Percentiles rank a stretch among this genome's conserved stretches.
These are phyloP conservation scores for Adansonia gregorii DNA, from an alignment of 441 rosid genomes.

Conservation along the genomic window DNA sequence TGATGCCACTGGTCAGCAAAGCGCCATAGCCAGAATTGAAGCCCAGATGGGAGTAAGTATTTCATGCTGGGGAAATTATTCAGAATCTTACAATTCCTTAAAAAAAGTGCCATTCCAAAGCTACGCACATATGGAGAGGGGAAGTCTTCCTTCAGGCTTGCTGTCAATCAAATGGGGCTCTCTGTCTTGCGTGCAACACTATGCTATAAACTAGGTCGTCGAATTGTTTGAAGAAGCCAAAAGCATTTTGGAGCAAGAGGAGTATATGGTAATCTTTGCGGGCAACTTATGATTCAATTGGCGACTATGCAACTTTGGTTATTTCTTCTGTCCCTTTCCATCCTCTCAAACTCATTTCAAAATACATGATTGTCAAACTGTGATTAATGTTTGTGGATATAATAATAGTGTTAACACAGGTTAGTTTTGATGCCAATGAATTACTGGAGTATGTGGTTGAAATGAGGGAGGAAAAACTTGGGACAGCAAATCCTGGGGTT, in stretches of 20 bases:
- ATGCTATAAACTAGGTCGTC: constrained; percentile 54
- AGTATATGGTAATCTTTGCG: constrained; percentile 64
- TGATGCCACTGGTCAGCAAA: constrained; percentile 63
- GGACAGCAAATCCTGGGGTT: constrained; percentile 76
- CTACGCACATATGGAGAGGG: constrained; percentile 58
- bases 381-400: too few species aligned
- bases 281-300: constrained; percentile 69
- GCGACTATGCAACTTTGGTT: constrained; percentile 45
- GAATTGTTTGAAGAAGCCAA: constrained; percentile 68
- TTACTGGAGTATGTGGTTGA: constrained; percentile 70
- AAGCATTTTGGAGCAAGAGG: constrained; percentile 57
- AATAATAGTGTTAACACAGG: constrained; percentile 38
- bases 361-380: too few species aligned
- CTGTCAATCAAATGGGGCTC: constrained; percentile 69
- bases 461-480: constrained; percentile 84
- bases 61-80: constrained; percentile 63
- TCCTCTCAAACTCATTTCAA: too few species aligned
- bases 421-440: constrained; percentile 77
- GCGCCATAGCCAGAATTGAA: constrained; percentile 64
- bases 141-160: constrained; percentile 66
- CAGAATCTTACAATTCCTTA: constrained; percentile 59
- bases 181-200: constrained; percentile 59
- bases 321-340: neutral
- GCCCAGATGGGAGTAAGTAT: constrained; percentile 71
- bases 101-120: constrained; percentile 54